phyloP scores from a whole-genome alignment of 345 rosid species.

The Mangifera indica region DNA sequence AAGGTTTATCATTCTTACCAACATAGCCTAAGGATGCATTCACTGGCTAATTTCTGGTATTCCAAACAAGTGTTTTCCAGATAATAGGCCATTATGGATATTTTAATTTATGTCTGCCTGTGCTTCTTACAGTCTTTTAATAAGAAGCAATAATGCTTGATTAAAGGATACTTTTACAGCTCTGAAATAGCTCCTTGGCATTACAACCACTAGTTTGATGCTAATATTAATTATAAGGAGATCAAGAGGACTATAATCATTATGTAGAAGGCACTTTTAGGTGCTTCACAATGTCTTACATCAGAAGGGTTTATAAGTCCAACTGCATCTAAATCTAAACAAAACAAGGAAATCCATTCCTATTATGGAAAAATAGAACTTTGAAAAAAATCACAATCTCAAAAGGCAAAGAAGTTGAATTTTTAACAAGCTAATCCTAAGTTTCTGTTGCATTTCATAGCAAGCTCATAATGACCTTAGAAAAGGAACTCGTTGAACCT shows the following conservation, averaged over 20 bases:
- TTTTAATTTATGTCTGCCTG: neutral
- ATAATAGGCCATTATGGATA: neutral
- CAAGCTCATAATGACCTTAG: conserved; percentile 49
- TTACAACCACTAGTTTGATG: neutral
- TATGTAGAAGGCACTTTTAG: neutral
- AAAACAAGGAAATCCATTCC: neutral
- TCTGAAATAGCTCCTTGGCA: neutral
- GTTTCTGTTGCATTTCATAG: conserved; percentile 19
- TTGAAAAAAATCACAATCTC: neutral
- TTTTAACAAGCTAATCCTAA: conserved; percentile 12
- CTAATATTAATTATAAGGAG: neutral
- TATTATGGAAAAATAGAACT: neutral
- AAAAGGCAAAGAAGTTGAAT: neutral
- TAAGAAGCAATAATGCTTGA: neutral
- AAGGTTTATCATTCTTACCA: neutral
- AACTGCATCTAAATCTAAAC: neutral
- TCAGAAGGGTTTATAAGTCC: neutral
- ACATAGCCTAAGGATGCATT: neutral
- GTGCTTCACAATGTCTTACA: neutral
- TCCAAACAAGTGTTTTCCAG: neutral
- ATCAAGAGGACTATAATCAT: neutral
- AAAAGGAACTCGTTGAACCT: conserved; percentile 62
- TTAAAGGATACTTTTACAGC: neutral
- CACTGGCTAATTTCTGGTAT: neutral
- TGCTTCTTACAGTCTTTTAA: neutral